phyloP scores from a whole-genome alignment of 1,284 basidiomycete species.

The Trametes hirsuta region DNA sequence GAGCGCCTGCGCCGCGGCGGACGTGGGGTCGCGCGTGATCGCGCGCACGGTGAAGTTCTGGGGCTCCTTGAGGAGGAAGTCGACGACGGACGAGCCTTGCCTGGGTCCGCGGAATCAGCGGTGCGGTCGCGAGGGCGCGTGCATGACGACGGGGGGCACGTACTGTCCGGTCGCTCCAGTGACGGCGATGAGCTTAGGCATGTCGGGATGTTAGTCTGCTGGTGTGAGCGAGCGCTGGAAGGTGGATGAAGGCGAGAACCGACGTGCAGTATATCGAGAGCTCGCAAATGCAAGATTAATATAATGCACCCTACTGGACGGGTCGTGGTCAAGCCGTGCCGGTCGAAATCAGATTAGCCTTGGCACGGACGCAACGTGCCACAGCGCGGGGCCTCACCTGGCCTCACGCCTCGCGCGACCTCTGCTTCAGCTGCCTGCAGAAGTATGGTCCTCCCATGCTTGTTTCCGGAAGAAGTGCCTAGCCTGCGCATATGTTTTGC shows the following conservation, averaged over 20 bases:
- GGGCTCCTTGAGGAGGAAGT: constrained; percentile 14
- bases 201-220: not conserved
- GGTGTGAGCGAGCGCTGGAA: not conserved
- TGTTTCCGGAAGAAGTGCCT: too few relatives aligned
- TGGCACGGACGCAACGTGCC: too few relatives aligned
- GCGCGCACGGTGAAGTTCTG: constrained; percentile 12
- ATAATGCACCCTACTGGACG: too few relatives aligned
- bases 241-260: not conserved
- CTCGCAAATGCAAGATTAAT: too few relatives aligned
- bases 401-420: too few relatives aligned
- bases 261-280: not conserved
- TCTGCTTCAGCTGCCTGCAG: too few relatives aligned
- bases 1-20: constrained; percentile 8
- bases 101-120: not conserved
- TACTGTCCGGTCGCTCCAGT: constrained; percentile 14
- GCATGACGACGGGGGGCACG: not conserved
- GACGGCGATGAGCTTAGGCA: constrained; percentile 8
- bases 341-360: too few relatives aligned
- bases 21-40: constrained; percentile 13
- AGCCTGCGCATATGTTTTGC: too few relatives aligned
- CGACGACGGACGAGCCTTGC: constrained; percentile 14
- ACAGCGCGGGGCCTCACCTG: too few relatives aligned
- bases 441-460: too few relatives aligned
- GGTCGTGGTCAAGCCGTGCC: too few relatives aligned
- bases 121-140: not conserved